A percentile compares a stretch with the other conserved stretches of the same genome.
These are phyloP conservation scores for Breviolum minutum DNA, from an alignment of 73 alveolate species.

Conservation along the genomic window DNA sequence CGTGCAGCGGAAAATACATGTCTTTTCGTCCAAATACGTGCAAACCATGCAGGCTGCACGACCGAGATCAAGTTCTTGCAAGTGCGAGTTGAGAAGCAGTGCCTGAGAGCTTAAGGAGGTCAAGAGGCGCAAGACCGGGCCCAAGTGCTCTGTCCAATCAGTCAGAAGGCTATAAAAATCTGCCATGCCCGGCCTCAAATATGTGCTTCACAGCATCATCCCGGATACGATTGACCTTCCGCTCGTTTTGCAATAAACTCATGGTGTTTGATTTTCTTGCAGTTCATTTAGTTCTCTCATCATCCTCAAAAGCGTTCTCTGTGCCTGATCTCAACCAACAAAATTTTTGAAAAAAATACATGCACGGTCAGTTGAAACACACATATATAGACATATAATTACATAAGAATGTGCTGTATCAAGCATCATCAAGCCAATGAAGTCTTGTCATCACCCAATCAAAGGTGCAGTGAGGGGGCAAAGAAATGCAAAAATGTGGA, in stretches of 20 bases:
- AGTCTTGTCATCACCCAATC: background rate
- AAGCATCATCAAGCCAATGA: background rate
- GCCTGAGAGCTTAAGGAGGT: conserved; percentile 1
- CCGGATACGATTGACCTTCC: conserved; percentile 78
- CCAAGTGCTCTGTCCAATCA: background rate
- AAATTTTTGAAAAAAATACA: no score
- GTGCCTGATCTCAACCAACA: no score
- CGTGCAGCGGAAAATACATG: background rate
- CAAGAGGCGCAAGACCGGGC: background rate
- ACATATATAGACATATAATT: no score
- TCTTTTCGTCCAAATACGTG: background rate
- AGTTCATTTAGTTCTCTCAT: no score
- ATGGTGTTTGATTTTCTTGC: background rate
- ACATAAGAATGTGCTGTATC: no score
- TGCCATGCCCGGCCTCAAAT: background rate
- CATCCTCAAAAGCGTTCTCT: no score
- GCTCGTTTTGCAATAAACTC: background rate
- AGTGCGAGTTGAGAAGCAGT: conserved; percentile 64
- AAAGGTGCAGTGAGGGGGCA: no score
- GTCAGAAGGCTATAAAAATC: background rate
- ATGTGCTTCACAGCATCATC: conserved; percentile 94
- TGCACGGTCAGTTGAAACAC: no score
- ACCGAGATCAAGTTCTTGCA: conserved; percentile 80
- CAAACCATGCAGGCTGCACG: conserved; percentile 4
- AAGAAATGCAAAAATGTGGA: no score